Base-by-base conservation (phyloP, 2,329 filamentous ascomycete species). In the Exophiala lecanii-corni region DNA sequence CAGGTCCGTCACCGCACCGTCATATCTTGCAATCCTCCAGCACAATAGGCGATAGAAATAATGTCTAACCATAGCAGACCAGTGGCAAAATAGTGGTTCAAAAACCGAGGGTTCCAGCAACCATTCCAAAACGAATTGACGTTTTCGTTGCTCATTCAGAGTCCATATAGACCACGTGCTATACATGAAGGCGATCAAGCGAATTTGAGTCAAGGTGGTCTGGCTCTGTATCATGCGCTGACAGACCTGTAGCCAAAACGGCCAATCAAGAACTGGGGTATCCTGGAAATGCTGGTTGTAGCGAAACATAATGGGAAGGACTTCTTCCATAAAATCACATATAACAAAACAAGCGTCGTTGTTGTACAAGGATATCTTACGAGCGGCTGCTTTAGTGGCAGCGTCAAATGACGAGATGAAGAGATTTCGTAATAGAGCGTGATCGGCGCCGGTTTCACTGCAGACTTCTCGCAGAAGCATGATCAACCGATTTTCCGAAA, bases 31-130 rank as follows among this genome's bases (percentile, higher is more conserved):
- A 36, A 96, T 71, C 47, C 89, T 79, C 89, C 89, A 96, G 65
- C 88, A 94, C 16, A 95, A 66, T 37, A 96, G 69, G 35, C 89
- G 86, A 77, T 94, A 92, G 61, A 84, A 96, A 63, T 95, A 96
- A 10, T 88, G 84, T 48, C 89, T 79, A 16, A 95, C 87, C 89
- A 95, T 94, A 0, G 89, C 88, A 58, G 87, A 94, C 89, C 89
- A 95, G 58, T 95, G 88, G 59, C 85, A 91, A 67, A 95, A 96
- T 49, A 88, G 81, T 48, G 78, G 79, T 58, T 86, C 80, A 61
- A 95, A 95, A 2, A 84, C 76, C 18, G 81, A 73, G 41, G 85
- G 81, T 5, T 81, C 76, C 9, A 96, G 69, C 28, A 96, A 67
- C 71, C 92, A 89, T 16, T 81, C 78, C 19, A 84, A 57, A 59